Conservation (phyloP, 2,329 filamentous ascomycete genomes). For the Botrytis medusae region DNA sequence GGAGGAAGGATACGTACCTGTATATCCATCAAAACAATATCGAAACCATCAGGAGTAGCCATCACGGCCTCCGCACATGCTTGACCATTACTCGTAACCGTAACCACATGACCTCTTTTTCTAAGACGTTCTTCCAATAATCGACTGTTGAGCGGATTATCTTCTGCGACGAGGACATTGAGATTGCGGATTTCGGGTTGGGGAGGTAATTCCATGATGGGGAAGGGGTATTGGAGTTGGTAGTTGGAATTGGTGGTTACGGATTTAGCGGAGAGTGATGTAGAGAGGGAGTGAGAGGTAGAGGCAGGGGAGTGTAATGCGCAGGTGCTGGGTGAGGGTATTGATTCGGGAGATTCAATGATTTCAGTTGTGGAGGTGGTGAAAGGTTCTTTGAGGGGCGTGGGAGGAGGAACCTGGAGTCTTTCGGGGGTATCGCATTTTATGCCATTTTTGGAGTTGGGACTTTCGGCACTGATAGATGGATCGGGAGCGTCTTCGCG, state of each 20-base stretch:
- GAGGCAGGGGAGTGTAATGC: not conserved
- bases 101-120: constrained; percentile 69
- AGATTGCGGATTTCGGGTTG: constrained; percentile 30
- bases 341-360: not conserved
- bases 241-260: constrained; percentile 16
- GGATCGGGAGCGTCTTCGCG: too few species aligned
- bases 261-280: not conserved
- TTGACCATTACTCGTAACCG: constrained; percentile 76
- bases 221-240: constrained; percentile 29
- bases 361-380: not conserved
- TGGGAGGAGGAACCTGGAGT: not conserved
- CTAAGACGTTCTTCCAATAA: constrained; percentile 79
- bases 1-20: constrained; percentile 59
- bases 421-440: not conserved
- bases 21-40: constrained; percentile 89
- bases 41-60: constrained; percentile 62
- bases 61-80: constrained; percentile 73
- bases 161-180: constrained; percentile 75
- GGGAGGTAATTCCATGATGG: constrained; percentile 8
- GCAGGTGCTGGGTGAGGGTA: not conserved
- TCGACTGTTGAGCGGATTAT: constrained; percentile 83
- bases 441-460: not conserved
- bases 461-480: too few species aligned
- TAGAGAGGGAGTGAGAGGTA: not conserved
- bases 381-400: not conserved